phyloP scores from a whole-genome alignment of 2,329 filamentous ascomycete species.

The Phialophora chinensis region DNA sequence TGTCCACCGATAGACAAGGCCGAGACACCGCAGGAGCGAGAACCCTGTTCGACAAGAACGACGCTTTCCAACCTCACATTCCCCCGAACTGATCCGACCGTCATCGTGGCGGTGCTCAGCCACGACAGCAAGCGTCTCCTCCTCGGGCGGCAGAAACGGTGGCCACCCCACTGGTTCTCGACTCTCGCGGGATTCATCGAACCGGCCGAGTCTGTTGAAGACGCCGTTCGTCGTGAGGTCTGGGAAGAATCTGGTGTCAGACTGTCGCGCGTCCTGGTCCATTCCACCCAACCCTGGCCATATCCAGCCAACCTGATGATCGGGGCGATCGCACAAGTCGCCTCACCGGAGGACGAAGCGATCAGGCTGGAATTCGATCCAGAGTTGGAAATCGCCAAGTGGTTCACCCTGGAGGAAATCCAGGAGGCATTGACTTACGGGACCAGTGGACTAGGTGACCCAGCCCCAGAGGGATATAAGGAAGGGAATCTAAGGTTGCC shows the following conservation, averaged over 20 bases:
- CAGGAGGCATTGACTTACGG: constrained; percentile 72
- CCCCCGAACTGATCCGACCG: constrained; percentile 89
- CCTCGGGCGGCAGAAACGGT: constrained; percentile 83
- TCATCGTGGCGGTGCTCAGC: constrained; percentile 92
- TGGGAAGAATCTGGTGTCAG: constrained; percentile 84
- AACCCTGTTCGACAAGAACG: constrained; percentile 78
- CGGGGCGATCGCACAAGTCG: constrained; percentile 80
- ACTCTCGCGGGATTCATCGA: constrained; percentile 88
- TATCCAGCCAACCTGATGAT: constrained; percentile 87
- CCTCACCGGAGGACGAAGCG: constrained; percentile 76
- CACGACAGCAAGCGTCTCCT: constrained; percentile 77
- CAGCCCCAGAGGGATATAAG: constrained; percentile 69
- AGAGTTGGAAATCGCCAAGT: constrained; percentile 86
- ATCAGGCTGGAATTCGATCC: constrained; percentile 87
- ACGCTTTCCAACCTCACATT: constrained; percentile 91
- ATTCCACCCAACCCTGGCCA: constrained; percentile 86
- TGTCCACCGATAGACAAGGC: constrained; percentile 54
- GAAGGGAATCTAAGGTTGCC: constrained; percentile 81
- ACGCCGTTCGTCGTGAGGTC: constrained; percentile 80
- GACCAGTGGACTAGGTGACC: constrained; percentile 70
- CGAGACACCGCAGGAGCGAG: constrained; percentile 59
- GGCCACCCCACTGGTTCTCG: constrained; percentile 83
- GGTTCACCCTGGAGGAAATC: constrained; percentile 84
- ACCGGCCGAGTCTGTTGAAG: constrained; percentile 82
- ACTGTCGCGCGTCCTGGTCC: constrained; percentile 78